Conservation (phyloP, 164 flowering plant genomes). For the Santalum album region DNA sequence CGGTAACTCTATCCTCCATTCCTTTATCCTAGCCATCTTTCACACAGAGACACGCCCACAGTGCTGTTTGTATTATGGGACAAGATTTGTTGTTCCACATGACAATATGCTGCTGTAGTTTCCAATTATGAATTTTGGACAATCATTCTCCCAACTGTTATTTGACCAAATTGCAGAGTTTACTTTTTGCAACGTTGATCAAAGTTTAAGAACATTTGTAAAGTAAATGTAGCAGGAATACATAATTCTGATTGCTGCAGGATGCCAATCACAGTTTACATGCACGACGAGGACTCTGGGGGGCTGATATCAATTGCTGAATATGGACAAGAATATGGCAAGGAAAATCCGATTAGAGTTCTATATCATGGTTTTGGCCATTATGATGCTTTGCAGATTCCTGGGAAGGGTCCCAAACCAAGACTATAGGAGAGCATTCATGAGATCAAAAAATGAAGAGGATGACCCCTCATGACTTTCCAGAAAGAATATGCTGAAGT, state of each 20-base stretch:
- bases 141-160: too few relatives aligned
- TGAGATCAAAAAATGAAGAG: neutral
- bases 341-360: conserved; percentile 69
- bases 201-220: too few relatives aligned
- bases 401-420: conserved; percentile 35
- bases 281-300: conserved; percentile 59
- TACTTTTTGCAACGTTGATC: too few relatives aligned
- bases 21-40: neutral
- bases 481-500: too few relatives aligned
- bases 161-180: too few relatives aligned
- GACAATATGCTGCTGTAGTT: too few relatives aligned
- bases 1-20: conserved; percentile 38
- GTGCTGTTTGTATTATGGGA: too few relatives aligned
- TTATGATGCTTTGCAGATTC: conserved; percentile 73
- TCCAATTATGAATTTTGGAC: too few relatives aligned
- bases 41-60: neutral
- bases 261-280: conserved; percentile 93
- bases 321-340: conserved; percentile 90
- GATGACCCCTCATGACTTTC: too few relatives aligned
- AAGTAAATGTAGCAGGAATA: too few relatives aligned
- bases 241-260: conserved; percentile 31
- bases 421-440: conserved; percentile 45
- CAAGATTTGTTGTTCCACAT: too few relatives aligned
- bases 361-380: conserved; percentile 92
- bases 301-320: conserved; percentile 86